Base-by-base conservation (phyloP, 2,329 filamentous ascomycete genomes). In the Septoria linicola region DNA sequence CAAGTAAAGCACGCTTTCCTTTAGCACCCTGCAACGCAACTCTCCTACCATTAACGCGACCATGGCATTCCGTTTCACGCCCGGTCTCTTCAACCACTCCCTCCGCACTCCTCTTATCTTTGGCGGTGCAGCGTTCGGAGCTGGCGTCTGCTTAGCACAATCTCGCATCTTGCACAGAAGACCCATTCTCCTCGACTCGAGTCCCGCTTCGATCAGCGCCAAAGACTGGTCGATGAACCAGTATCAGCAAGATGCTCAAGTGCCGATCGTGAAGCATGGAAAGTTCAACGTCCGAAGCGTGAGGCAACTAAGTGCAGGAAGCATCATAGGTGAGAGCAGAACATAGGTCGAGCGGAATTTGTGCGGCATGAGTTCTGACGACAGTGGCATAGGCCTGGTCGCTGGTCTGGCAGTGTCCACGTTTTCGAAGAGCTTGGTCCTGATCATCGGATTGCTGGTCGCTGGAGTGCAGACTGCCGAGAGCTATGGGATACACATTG, bases 401-500 rank as follows among this genome's bases (percentile, higher is more conserved):
- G 70, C 78, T 2, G 86, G 86, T 1, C 62, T 91, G 25, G 71
- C 84, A 0, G 76, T 90, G 20, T 82, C 83, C 52, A 73, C 85
- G 13, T 89, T 91, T 67, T 89, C 85, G 7, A 82, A 81, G 64
- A 81, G 84, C 1, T 72, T 91, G 41, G 84, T 85, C 1, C 63
- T 90, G 13, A 67, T 91, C 16, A 71, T 87, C 16, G 86, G 87
- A 0, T 63, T 88, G 10, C 69, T 83, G 8, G 78, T 88, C 19
- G 73, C 87, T 11, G 74, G 80, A 23, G 64, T 86, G 13, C 82
- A 88, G 72, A 74, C 72, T 51, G 71, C 78, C 36, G 76, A 80
- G 60, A 73, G 68, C 23, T 71, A 76, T 46, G 78, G 78, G 20
- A 75, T 81, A 44, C 72, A 77, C 55, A 54, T 81, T 13, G 64